These are phyloP conservation scores for Brachypodium distachyon DNA, from an alignment of 202 grass and related monocot species.

Conservation along the genomic window DNA sequence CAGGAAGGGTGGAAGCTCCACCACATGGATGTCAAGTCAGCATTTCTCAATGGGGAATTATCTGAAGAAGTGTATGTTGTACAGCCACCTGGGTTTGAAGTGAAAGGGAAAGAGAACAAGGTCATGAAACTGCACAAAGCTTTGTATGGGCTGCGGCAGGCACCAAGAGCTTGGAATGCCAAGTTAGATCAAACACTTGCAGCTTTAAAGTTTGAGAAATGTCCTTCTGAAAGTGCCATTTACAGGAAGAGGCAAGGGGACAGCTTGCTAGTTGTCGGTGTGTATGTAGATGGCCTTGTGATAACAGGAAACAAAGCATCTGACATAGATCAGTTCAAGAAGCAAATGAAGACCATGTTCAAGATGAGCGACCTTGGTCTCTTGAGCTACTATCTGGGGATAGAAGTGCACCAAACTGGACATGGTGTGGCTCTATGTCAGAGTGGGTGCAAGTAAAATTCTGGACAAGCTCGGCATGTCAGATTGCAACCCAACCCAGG, in stretches of 20 bases:
- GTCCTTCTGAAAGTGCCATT: background rate
- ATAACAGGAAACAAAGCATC: background rate
- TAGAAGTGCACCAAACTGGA: background rate
- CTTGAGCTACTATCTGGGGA: too few relatives aligned
- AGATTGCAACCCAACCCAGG: background rate
- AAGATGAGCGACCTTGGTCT: too few relatives aligned
- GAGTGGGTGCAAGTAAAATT: background rate
- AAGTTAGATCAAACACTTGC: background rate
- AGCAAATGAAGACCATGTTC: background rate
- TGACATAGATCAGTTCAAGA: background rate
- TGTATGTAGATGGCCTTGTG: background rate
- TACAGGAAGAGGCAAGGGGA: background rate
- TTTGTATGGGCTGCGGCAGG: too few relatives aligned
- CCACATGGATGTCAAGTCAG: background rate
- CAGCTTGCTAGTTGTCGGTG: background rate
- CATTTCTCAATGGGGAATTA: background rate
- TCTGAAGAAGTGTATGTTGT: background rate
- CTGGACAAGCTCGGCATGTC: background rate
- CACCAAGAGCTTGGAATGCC: too few relatives aligned
- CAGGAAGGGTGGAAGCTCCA: background rate
- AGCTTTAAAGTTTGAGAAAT: background rate
- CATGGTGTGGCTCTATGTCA: background rate
- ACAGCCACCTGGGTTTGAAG: background rate
- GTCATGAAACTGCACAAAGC: background rate
- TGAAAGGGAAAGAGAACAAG: background rate